phyloP scores from a whole-genome alignment of 2,329 filamentous ascomycete species.

The Colletotrichum sp. region DNA sequence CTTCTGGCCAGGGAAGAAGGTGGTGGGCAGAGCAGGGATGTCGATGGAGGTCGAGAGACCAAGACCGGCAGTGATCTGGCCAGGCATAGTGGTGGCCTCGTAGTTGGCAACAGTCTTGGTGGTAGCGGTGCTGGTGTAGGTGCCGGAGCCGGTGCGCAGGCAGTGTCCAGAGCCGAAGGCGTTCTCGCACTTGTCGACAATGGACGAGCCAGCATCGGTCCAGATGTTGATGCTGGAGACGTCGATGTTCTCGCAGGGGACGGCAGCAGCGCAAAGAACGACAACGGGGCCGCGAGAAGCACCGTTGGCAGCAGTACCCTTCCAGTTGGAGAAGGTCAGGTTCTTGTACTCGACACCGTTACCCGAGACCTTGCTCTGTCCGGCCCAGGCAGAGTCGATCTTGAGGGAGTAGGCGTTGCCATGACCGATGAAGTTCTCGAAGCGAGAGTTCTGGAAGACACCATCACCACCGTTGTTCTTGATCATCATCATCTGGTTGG shows the following conservation, averaged over 20 bases:
- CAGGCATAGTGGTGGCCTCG: conserved; percentile 11
- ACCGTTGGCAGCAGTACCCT: conserved; percentile 56
- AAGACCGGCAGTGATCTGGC: conserved; percentile 3
- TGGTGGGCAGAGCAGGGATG: conserved; percentile 11
- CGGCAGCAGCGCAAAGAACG: conserved; percentile 52
- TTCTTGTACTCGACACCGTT: conserved; percentile 57
- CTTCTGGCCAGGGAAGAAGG: conserved; percentile 10
- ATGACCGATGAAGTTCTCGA: conserved; percentile 66
- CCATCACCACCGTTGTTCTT: conserved; percentile 65
- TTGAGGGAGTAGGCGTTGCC: conserved; percentile 63
- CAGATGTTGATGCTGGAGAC: conserved; percentile 58
- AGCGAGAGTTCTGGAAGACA: conserved; percentile 51
- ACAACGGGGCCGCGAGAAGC: conserved; percentile 56
- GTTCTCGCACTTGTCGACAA: conserved; percentile 50
- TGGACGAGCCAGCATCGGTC: conserved; percentile 48
- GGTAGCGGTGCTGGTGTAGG: conserved; percentile 11
- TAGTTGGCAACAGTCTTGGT: conserved; percentile 9
- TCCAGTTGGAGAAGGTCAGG: conserved; percentile 61
- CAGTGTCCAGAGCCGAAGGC: conserved; percentile 55
- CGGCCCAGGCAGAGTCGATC: conserved; percentile 59
- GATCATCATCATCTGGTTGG: conserved; percentile 69
- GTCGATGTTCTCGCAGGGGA: conserved; percentile 57
- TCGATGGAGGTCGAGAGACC: conserved; percentile 6
- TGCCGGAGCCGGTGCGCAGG: conserved; percentile 6
- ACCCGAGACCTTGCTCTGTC: conserved; percentile 44